Percentiles rank a stretch among this genome's conserved stretches.
These are phyloP conservation scores for Cytospora chrysosperma DNA, from an alignment of 2,329 filamentous ascomycete genomes.

Conservation along the genomic window DNA sequence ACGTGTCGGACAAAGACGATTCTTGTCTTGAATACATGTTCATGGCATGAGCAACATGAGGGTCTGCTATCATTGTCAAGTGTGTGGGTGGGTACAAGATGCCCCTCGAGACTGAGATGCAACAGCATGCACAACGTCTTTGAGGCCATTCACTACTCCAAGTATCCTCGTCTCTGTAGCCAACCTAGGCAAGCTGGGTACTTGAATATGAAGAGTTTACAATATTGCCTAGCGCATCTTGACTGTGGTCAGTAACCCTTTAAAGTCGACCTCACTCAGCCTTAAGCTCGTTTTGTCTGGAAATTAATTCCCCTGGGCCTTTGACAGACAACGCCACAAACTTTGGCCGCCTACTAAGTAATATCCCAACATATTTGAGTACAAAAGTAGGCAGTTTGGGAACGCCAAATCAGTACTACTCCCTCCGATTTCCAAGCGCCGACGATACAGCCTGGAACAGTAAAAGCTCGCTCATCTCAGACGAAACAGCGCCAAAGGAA, in stretches of 20 bases:
- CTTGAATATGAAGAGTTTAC: neutral
- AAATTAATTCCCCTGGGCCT: too few species aligned
- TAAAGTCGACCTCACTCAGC: neutral
- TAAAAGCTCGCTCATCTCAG: neutral
- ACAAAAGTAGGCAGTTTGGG: too few species aligned
- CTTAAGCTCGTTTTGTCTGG: too few species aligned
- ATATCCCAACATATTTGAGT: too few species aligned
- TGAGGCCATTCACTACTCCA: too few species aligned
- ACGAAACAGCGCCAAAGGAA: too few species aligned
- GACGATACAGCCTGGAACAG: neutral
- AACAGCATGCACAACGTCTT: neutral
- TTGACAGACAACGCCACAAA: too few species aligned
- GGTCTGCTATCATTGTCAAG: neutral
- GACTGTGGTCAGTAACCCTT: neutral
- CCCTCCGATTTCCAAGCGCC: neutral
- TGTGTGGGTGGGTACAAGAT: too few species aligned
- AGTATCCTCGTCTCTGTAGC: too few species aligned
- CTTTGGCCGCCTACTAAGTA: too few species aligned
- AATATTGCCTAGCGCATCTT: neutral
- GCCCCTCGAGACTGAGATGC: too few species aligned
- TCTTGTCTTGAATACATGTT: neutral
- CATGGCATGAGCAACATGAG: neutral
- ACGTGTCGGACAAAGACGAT: neutral
- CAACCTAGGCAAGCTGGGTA: too few species aligned
- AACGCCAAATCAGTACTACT: neutral